Evolutionary conservation across 2,329 filamentous ascomycete genomes (phyloP), one percentile per base, ranked within the genome.

Genomic region (Aspergillus aculeatus): DNA sequence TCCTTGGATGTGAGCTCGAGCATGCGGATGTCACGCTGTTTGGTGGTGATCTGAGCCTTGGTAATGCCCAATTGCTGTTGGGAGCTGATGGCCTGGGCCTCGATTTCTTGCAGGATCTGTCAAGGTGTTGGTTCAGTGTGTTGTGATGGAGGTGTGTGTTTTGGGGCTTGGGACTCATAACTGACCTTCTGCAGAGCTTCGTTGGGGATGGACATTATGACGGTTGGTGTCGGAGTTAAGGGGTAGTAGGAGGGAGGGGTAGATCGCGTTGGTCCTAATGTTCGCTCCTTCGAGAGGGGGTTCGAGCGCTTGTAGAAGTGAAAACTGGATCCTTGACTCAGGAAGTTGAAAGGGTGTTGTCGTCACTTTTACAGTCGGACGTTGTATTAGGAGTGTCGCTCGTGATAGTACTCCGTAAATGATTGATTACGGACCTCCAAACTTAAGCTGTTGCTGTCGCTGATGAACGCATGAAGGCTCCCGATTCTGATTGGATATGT

Each of bases 51-150:
- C 76, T 97, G 93, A 11, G 90, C 86, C 70, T 90, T 90, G 63
- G 94, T 91, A 60, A 96, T 84, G 65, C 86, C 85, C 72, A 98
- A 94, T 77, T 98, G 93, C 78, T 98, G 93, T 77, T 96, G 92
- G 16, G 95, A 91, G 63, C 89, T 88, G 47, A 91, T 81, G 14
- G 93, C 93, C 75, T 96, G 95, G 65, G 89, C 87, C 79, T 97
- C 92, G 71, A 98, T 97, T 80, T 98, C 95, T 77, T 91, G 89
- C 69, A 96, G 86, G 63, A 97, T 83, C 94, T 97, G 66, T 57
- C 47, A 1, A 19, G 5, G 4, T 4, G n/a, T 56, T 47, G 35
- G 44, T 49, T 47, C 31, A 12, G 19, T 21, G 47, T 12, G 7
- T 53, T 55, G 26, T n/a, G 3, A 14, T 11, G 11, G 2, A 12